Evolutionary conservation across 2,329 filamentous ascomycete genomes (phyloP), one percentile per base, ranked within the genome.

Genomic region (Cladosporium sphaerospermum): DNA sequence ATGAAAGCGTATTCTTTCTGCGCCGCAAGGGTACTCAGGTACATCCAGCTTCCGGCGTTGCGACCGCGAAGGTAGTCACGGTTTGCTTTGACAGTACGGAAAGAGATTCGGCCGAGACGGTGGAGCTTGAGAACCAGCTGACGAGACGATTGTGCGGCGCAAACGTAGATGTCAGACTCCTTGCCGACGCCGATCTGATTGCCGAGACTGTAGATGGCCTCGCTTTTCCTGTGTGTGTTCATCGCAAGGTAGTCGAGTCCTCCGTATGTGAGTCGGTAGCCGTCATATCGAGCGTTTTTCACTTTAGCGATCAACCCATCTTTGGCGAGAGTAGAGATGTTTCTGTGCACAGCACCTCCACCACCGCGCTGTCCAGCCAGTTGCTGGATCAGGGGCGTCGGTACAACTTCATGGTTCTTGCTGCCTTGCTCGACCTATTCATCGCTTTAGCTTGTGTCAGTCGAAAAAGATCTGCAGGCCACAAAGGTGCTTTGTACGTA

Each of bases 201-300:
- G 50, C 93, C 93, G 3, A 97, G 89, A 61, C 88, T 95, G 79
- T 95, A 97, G 39, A 97, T 81, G 53, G 80, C 81, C 62, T 86
- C 85, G 59, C 83, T 79, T 63, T 88, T 86, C 54, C 91, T 85
- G 69, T 97, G 86, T 0, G 89, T 84, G 73, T 97, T 90, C 51
- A 99, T 79, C 13, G 93, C 89, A n/a, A 99, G 84, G 71, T 99
- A 99, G 75, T 99, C 93, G 45, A 97, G 83, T 2, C 93, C 93
- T 63, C 93, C 93, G 69, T 99, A 99, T 6, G 92, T 96, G 52
- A 99, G 80, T 50, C 95, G 85, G 74, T 99, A 99, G 57, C 93
- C 93, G 66, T 99, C 93, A 73, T 99, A 99, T 71, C 89, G 92
- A 58, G 92, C 89, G 70, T 97, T 96, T 72, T 96, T 95, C 62